These are phyloP conservation scores for Neophaeococcomyces aloes DNA, from an alignment of 2,329 filamentous ascomycete species.

Conservation along the genomic window DNA sequence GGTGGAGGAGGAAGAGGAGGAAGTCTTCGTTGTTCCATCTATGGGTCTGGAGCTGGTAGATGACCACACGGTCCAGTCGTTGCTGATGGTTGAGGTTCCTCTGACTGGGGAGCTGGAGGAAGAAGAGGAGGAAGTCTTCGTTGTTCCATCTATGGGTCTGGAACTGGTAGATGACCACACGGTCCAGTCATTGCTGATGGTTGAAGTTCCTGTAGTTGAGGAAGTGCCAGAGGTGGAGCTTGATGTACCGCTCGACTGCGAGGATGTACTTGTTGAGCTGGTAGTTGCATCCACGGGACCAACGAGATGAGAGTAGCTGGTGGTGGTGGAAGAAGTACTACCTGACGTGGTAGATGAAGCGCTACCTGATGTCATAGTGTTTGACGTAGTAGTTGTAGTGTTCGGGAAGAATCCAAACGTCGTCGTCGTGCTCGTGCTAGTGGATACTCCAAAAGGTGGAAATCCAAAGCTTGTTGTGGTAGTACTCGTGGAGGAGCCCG, in stretches of 20 bases:
- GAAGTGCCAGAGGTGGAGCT: no score
- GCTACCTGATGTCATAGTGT: no score
- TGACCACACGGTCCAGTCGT: background rate
- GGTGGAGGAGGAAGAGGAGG: background rate
- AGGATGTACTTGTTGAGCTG: conserved; percentile 3
- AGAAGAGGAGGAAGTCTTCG: conserved; percentile 5
- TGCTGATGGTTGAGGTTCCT: background rate
- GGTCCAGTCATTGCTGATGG: no score
- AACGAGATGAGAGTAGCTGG: background rate
- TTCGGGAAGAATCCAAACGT: no score
- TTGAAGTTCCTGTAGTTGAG: no score
- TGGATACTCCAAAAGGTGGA: background rate
- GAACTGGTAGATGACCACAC: no score
- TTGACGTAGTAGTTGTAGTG: no score
- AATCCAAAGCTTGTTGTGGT: background rate
- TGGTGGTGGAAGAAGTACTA: no score
- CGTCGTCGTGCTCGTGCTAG: no score
- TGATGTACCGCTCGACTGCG: background rate
- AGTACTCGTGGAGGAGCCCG: no score
- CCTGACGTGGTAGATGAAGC: no score
- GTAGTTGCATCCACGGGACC: conserved; percentile 1
- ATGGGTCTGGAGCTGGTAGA: conserved; percentile 6
- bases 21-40: background rate
- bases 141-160: no score
- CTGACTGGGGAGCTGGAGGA: background rate